phyloP scores from a whole-genome alignment of 768 basidiomycete species.

The Psilocybe subaeruginosa region DNA sequence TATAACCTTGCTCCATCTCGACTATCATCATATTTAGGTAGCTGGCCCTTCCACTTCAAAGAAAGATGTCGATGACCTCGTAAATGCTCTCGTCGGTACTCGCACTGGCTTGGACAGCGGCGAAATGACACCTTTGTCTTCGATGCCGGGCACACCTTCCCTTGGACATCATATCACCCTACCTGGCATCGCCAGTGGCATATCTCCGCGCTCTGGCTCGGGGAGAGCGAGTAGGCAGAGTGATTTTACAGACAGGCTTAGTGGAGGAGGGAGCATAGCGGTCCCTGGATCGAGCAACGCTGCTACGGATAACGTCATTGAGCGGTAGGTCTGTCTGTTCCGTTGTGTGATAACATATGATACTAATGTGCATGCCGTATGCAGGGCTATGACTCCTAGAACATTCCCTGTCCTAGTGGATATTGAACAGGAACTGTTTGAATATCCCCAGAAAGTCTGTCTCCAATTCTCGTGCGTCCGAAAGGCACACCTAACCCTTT shows the following conservation, averaged over 20 bases:
- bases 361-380: slow-evolving; percentile 8
- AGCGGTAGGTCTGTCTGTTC: slow-evolving; percentile 51
- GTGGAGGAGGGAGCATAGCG: slow-evolving; percentile 35
- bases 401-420: slow-evolving; percentile 83
- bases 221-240: slow-evolving; percentile 75
- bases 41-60: slow-evolving; percentile 34
- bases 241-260: slow-evolving; percentile 46
- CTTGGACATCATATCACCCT: slow-evolving; percentile 36
- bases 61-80: slow-evolving; percentile 71
- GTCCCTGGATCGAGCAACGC: slow-evolving; percentile 47
- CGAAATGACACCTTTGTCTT: slow-evolving; percentile 70
- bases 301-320: slow-evolving; percentile 68
- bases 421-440: slow-evolving; percentile 87
- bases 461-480: not conserved
- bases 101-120: slow-evolving; percentile 55
- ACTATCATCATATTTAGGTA: slow-evolving; percentile 1
- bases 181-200: slow-evolving; percentile 32
- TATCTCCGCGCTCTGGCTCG: slow-evolving; percentile 44
- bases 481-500: not conserved
- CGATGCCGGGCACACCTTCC: slow-evolving; percentile 74
- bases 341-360: not conserved
- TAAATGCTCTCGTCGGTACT: slow-evolving; percentile 61
- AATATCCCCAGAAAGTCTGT: slow-evolving; percentile 82
- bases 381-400: slow-evolving; percentile 65
- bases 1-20: not conserved